These are phyloP conservation scores for Spathaspora sp. DNA, from an alignment of 1,139 yeast species.

Conservation along the genomic window DNA sequence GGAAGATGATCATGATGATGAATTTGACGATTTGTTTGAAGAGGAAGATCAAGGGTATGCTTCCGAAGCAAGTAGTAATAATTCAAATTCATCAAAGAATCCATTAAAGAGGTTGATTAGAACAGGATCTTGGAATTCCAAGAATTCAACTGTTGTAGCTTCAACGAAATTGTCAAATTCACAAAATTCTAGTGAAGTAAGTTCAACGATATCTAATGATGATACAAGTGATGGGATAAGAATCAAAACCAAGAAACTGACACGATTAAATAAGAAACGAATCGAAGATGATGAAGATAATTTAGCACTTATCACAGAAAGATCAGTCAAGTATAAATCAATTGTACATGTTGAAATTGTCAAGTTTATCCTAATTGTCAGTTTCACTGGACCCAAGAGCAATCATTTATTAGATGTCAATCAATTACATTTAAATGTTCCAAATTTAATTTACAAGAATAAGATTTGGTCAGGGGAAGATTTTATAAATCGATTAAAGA, in stretches of 20 bases:
- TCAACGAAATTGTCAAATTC: not conserved
- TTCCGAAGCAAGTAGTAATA: slow-evolving; percentile 1
- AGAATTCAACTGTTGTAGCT: not conserved
- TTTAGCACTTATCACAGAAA: slow-evolving; percentile 21
- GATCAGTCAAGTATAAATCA: slow-evolving; percentile 68
- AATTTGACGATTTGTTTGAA: slow-evolving; percentile 1
- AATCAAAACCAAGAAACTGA: slow-evolving; percentile 14
- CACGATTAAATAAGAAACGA: slow-evolving; percentile 4
- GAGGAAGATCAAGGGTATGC: not conserved
- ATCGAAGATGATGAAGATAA: slow-evolving; percentile 18
- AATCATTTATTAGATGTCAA: slow-evolving; percentile 71
- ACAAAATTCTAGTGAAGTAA: not conserved
- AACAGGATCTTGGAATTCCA: slow-evolving; percentile 5
- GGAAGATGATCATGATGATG: slow-evolving; percentile 3
- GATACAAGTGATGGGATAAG: slow-evolving; percentile 10
- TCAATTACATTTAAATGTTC: slow-evolving; percentile 62
- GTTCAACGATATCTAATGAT: not conserved
- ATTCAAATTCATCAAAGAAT: slow-evolving; percentile 2
- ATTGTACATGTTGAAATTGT: slow-evolving; percentile 59
- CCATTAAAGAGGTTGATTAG: not conserved
- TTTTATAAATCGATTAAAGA: slow-evolving; percentile 59
- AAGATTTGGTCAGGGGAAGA: slow-evolving; percentile 83
- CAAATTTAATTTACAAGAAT: slow-evolving; percentile 61
- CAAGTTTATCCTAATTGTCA: slow-evolving; percentile 55
- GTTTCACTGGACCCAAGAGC: slow-evolving; percentile 75